Conservation (phyloP, 331 rosid genomes). For the Spiraea crenata region DNA sequence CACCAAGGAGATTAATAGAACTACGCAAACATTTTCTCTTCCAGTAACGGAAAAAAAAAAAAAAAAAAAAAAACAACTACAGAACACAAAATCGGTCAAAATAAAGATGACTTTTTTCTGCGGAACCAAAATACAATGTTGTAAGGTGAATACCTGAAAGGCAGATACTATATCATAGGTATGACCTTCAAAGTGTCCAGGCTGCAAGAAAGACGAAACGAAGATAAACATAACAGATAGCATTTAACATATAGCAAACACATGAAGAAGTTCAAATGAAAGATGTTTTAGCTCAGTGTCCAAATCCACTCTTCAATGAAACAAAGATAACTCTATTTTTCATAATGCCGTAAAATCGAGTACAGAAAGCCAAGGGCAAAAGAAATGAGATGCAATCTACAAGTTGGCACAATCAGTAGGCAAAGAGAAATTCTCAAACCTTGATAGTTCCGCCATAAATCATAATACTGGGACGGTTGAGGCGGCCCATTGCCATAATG, state of each 20-base stretch:
- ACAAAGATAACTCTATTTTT: background rate
- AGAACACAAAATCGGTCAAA: background rate
- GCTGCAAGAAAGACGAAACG: slow-evolving; percentile 51
- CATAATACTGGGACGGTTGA: slow-evolving; percentile 95
- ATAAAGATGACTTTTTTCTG: background rate
- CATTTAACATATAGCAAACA: background rate
- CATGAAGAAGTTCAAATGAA: background rate
- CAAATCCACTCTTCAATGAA: background rate
- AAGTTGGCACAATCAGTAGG: background rate
- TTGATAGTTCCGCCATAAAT: slow-evolving; percentile 91
- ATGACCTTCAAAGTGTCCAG: slow-evolving; percentile 83
- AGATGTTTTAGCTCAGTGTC: background rate
- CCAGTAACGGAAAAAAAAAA: background rate
- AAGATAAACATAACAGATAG: background rate
- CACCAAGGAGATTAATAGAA: background rate
- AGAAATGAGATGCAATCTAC: too few relatives aligned
- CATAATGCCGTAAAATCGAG: background rate
- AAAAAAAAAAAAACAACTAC: background rate
- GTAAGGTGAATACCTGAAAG: slow-evolving; percentile 55
- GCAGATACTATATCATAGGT: slow-evolving; percentile 78
- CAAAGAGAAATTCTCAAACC: slow-evolving; percentile 38
- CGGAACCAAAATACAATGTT: background rate
- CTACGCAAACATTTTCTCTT: background rate
- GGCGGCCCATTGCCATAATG: slow-evolving; percentile 92
- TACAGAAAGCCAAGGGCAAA: background rate